Base-by-base conservation (phyloP, 2,329 filamentous ascomycete species). In the Colletotrichum neosansevieriae region DNA sequence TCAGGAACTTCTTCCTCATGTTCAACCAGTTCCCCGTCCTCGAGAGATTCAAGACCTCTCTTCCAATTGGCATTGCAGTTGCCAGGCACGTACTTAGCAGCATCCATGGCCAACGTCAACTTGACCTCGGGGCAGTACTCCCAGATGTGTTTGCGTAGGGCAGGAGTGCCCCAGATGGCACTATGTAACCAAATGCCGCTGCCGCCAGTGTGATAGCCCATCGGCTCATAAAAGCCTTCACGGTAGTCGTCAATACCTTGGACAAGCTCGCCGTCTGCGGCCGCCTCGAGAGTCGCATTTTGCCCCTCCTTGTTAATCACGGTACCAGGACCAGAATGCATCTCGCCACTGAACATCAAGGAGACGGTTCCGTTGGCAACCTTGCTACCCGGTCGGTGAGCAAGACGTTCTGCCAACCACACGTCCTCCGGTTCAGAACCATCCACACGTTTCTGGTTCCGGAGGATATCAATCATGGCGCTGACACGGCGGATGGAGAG, bases 101-200 rank as follows among this genome's bases (percentile, higher is more conserved):
- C 82, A 70, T 88, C 85, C 86, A 88, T 88, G 57, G 78, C 77
- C 32, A 88, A 74, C 51, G 82, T 86, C 80, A 88, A 85, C 79
- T 88, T 88, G 34, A 88, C 80, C 74, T 89, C 86, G 1, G 86
- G 86, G 68, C 86, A 88, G 74, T 88, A 88, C 32, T 82, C 79
- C 82, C 84, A 88, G 47, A 88, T 83, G 68, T 86, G 82, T 68
- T 80, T 79, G 29, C 86, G 78, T 73, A 79, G 72, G 69, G 80
- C 77, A 0, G 81, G 82, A 4, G 78, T 81, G 29, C 84, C 83
- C 85, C 85, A 88, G 45, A 88, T 81, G 1, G 75, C 77, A 11
- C 72, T 67, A 68, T 85, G 82, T 17, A 88, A 75, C 59, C 74
- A 80, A 12, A 73, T 73, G 54, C 86, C 86, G 61, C 81, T 82